A percentile compares a stretch with the other conserved stretches of the same genome.
Evolutionary conservation across 2,329 filamentous ascomycete genomes (phyloP).

Genomic region (Paradendryphiella salina): DNA sequence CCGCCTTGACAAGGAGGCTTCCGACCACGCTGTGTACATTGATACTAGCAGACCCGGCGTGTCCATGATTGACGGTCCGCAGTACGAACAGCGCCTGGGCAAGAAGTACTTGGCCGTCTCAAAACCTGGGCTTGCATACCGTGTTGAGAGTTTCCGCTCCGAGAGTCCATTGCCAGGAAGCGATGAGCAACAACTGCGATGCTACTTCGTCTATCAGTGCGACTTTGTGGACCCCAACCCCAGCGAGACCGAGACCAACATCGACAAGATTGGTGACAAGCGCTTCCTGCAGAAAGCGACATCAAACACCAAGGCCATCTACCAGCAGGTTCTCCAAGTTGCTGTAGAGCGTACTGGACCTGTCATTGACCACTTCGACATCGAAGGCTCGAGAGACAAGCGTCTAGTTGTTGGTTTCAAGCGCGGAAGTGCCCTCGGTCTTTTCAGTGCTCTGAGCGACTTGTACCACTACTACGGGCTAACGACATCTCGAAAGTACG

Average conservation of each 20-base stretch:
- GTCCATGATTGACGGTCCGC: constrained; percentile 74
- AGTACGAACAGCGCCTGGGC: constrained; percentile 92
- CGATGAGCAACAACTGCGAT: constrained; percentile 82
- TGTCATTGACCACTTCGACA: constrained; percentile 97
- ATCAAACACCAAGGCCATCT: constrained; percentile 91
- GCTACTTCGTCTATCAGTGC: constrained; percentile 99
- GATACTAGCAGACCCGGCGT: constrained; percentile 92
- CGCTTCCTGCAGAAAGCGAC: constrained; percentile 96
- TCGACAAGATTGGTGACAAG: constrained; percentile 89
- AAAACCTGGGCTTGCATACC: constrained; percentile 72
- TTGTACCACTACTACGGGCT: constrained; percentile 98
- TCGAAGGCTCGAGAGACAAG: constrained; percentile 89
- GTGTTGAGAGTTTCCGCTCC: constrained; percentile 96
- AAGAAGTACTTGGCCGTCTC: constrained; percentile 90
- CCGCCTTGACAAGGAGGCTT: constrained; percentile 89
- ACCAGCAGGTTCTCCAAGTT: constrained; percentile 87
- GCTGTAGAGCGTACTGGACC: constrained; percentile 85
- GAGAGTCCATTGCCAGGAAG: constrained; percentile 75
- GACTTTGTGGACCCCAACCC: constrained; percentile 80
- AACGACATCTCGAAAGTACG: constrained; percentile 94
- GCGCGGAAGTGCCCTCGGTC: constrained; percentile 83
- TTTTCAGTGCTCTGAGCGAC: constrained; percentile 94
- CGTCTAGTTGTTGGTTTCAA: constrained; percentile 93
- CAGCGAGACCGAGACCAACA: constrained; percentile 74
- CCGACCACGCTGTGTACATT: constrained; percentile 96